Percentiles rank a stretch among this genome's conserved stretches.
These are phyloP conservation scores for Zizania palustris DNA, from an alignment of 202 grass and related monocot species.

Conservation along the genomic window DNA sequence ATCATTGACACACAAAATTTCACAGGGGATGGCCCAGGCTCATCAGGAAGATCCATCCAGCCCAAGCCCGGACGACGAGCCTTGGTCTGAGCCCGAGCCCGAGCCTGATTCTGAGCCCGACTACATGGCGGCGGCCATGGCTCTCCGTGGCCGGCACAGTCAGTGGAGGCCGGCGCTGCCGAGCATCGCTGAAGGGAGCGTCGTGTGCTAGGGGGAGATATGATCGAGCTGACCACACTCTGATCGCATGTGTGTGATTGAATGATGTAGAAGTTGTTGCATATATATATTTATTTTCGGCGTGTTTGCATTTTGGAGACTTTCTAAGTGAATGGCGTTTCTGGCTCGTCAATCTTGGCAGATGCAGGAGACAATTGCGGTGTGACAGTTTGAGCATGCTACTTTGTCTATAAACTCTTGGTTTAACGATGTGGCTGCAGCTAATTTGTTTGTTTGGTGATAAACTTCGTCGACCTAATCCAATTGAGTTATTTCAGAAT, in stretches of 20 bases:
- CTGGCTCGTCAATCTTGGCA: neutral
- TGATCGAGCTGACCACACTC: neutral
- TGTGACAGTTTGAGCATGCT: too few species aligned
- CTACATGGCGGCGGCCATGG: neutral
- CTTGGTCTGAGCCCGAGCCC: neutral
- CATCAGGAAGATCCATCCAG: neutral
- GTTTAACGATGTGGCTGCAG: neutral
- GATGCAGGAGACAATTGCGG: neutral
- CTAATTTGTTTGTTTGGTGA: too few species aligned
- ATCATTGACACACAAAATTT: neutral
- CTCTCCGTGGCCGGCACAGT: constrained; percentile 1
- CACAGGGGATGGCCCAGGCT: neutral
- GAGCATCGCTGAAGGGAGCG: constrained; percentile 49
- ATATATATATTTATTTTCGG: neutral
- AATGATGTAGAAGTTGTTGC: neutral
- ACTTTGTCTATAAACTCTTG: too few species aligned
- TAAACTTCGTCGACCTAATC: too few species aligned
- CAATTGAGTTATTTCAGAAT: too few species aligned
- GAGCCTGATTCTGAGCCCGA: neutral
- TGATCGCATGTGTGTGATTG: neutral
- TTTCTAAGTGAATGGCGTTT: too few species aligned
- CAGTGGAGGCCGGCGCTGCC: constrained; percentile 49
- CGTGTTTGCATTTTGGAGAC: neutral
- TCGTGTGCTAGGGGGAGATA: neutral
- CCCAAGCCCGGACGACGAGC: neutral